These are phyloP conservation scores for Emergomyces orientalis DNA, from an alignment of 2,329 filamentous ascomycete genomes.

Conservation along the genomic window DNA sequence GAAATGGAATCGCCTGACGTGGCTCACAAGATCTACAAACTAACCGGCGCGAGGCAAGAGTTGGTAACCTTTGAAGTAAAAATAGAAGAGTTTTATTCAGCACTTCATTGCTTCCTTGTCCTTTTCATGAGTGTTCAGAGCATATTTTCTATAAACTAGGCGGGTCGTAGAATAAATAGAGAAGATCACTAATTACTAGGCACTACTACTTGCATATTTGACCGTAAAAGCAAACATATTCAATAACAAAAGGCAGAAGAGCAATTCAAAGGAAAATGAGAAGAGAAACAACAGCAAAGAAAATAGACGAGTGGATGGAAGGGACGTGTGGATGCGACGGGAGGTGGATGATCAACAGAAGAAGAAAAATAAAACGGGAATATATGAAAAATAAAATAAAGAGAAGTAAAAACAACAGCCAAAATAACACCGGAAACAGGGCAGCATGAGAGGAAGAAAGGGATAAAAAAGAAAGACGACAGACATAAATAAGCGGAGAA, in stretches of 20 bases:
- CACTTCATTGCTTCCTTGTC: neutral
- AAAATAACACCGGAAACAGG: conserved; percentile 19
- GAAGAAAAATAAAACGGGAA: neutral
- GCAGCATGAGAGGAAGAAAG: conserved; percentile 29
- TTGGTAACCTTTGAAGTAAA: neutral
- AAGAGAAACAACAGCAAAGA: neutral
- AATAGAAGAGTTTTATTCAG: neutral
- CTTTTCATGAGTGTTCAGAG: neutral
- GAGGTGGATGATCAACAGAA: neutral
- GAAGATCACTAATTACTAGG: conserved; percentile 4
- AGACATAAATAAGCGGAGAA: conserved; percentile 18
- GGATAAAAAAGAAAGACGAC: conserved; percentile 22
- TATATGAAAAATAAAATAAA: conserved; percentile 12
- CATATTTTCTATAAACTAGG: conserved; percentile 5
- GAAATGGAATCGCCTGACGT: neutral
- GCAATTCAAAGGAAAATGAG: neutral
- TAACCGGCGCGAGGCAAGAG: too few relatives aligned
- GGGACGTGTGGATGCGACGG: neutral
- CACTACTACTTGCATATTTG: conserved; percentile 1
- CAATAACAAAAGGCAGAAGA: neutral
- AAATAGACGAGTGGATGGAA: neutral
- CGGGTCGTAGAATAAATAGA: neutral
- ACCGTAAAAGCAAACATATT: neutral
- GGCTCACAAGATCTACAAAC: neutral
- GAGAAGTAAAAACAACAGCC: conserved; percentile 23